These are phyloP conservation scores for Daedaleopsis nitida DNA, from an alignment of 768 basidiomycete genomes.

Conservation along the genomic window DNA sequence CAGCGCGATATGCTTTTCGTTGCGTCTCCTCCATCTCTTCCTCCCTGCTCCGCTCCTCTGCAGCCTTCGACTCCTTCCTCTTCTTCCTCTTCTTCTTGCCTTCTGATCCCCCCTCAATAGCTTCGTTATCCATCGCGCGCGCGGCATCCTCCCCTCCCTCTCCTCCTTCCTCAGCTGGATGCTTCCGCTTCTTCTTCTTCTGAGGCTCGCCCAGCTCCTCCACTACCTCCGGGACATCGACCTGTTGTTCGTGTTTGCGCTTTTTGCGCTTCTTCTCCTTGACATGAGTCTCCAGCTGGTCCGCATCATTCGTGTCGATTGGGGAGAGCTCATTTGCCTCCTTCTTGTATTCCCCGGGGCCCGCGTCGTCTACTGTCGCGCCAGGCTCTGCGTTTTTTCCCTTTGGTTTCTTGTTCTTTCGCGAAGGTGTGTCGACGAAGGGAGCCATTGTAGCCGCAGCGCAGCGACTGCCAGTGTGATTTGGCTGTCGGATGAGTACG, in stretches of 20 bases:
- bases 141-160: not conserved
- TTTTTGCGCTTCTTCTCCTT: constrained; percentile 24
- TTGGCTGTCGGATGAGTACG: too few relatives aligned
- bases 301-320: not conserved
- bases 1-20: not conserved
- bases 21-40: not conserved
- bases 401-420: constrained; percentile 18
- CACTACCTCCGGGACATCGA: not conserved
- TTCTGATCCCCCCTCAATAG: not conserved
- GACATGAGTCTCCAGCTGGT: not conserved
- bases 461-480: too few relatives aligned
- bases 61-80: not conserved
- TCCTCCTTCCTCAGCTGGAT: constrained; percentile 11
- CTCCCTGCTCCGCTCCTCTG: not conserved
- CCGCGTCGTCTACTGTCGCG: not conserved
- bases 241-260: constrained; percentile 14
- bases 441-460: constrained; percentile 5
- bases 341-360: constrained; percentile 12
- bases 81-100: constrained; percentile 9
- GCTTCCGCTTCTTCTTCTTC: constrained; percentile 27
- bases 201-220: constrained; percentile 9
- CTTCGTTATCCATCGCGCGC: not conserved
- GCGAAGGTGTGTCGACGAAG: constrained; percentile 6
- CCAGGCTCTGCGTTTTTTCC: not conserved
- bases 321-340: not conserved